phyloP scores from a whole-genome alignment of 768 basidiomycete genomes.

The Auriscalpium microsporum region DNA sequence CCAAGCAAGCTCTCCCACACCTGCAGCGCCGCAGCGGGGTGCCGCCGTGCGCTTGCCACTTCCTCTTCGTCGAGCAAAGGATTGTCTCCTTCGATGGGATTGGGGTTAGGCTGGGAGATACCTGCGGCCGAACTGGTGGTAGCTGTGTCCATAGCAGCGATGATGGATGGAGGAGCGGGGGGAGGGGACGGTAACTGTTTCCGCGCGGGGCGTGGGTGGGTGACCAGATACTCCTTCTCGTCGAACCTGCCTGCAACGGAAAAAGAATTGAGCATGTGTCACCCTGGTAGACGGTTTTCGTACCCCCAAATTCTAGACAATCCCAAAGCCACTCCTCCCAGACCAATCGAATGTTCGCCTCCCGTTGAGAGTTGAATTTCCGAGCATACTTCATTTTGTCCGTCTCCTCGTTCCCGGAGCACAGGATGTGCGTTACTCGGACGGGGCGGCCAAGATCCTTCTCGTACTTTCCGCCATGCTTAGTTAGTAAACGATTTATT shows the following conservation, averaged over 20 bases:
- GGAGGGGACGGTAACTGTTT: not conserved
- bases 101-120: not conserved
- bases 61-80: slow-evolving; percentile 41
- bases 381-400: slow-evolving; percentile 76
- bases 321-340: slow-evolving; percentile 99
- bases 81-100: not conserved
- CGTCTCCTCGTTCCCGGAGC: slow-evolving; percentile 54
- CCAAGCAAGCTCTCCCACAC: slow-evolving; percentile 66
- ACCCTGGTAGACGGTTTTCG: slow-evolving; percentile 2
- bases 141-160: too few species aligned
- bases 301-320: slow-evolving; percentile 66
- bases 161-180: not conserved
- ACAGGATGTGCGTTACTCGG: slow-evolving; percentile 78
- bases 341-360: slow-evolving; percentile 68
- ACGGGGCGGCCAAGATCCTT: slow-evolving; percentile 73
- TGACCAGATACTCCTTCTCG: slow-evolving; percentile 10
- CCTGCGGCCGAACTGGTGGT: not conserved
- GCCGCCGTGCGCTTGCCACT: slow-evolving; percentile 45
- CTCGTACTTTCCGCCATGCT: slow-evolving; percentile 59
- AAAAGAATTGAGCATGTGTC: not conserved
- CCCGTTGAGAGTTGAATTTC: slow-evolving; percentile 60
- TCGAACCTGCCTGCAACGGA: slow-evolving; percentile 7
- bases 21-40: slow-evolving; percentile 53
- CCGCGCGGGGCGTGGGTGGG: slow-evolving; percentile 11
- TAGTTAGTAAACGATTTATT: slow-evolving; percentile 52